Base-by-base conservation (phyloP, 441 rosid species). In the Dalechampia spathulata region DNA sequence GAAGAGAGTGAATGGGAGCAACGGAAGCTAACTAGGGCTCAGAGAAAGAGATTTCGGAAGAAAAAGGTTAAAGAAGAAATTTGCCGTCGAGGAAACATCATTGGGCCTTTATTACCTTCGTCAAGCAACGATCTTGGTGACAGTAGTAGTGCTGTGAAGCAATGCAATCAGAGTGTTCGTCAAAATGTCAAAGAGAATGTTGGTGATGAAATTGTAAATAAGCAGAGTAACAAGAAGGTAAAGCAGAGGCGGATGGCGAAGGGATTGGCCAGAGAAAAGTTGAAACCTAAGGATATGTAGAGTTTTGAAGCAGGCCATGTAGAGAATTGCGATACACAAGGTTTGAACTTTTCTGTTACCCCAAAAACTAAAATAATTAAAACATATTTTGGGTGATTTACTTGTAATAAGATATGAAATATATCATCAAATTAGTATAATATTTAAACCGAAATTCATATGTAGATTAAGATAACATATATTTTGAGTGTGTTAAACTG, bases 41-140 rank as follows among this genome's bases (percentile, higher is more conserved):
- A 83, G 69, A 83, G 97, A 63, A 85, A 90, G 72, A 70, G 89
- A 58, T 47, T 78, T 38, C 77, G 91, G 20, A 83, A 74, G 80
- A 87, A 68, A 72, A 83, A 65, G 75, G 75, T 90, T 37, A 83
- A 75, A 60, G 88, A 80, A 53, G 90, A 83, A 39, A 62, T 68
- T 30, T 53, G 22, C 39, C 82, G 79, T 22, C 77, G 83, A 22
- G 56, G 75, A 47, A 64, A 77, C 50, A 43, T 80, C 0, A 76
- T 82, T 19, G 94, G 94, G 22, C 97, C 94, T n/a, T 47, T 79
- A 64, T 64, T 75, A 64, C 81, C 83, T 34, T 1, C 61, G 11
- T 43, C 61, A 5, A 28, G 57, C 39, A 20, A n/a, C 2, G 56
- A 25, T 16, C 39, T 7, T 25, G 49, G 28, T 7, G 26, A 0